Evolutionary conservation across 164 flowering plant genomes (phyloP).

Genomic region (Saururus chinensis): DNA sequence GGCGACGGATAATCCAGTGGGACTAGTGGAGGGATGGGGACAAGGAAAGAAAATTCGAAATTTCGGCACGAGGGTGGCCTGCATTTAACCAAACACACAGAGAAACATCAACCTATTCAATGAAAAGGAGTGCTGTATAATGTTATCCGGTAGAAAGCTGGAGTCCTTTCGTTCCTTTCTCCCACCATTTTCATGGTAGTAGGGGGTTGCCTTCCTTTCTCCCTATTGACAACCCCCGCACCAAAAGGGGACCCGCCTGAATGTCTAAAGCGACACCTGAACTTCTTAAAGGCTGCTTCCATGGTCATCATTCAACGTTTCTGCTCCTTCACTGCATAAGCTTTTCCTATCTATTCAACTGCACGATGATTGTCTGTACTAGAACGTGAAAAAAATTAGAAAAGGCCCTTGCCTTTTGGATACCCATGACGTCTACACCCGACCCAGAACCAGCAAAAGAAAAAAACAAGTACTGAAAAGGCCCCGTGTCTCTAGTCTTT

Average conservation of each 20-base stretch:
- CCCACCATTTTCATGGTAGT: background rate
- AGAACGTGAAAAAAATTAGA: background rate
- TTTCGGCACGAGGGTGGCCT: background rate
- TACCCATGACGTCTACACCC: background rate
- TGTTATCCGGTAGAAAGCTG: background rate
- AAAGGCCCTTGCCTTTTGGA: background rate
- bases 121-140: background rate
- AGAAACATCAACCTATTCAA: background rate
- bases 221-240: background rate
- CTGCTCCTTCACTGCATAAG: background rate
- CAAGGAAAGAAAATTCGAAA: too few relatives aligned
- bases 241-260: background rate
- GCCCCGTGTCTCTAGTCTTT: background rate
- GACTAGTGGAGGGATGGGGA: too few relatives aligned
- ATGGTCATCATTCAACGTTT: background rate
- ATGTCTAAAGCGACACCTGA: background rate
- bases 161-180: background rate
- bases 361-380: background rate
- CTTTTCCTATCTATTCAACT: background rate
- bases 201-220: background rate
- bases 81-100: background rate
- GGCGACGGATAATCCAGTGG: too few relatives aligned
- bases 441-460: background rate
- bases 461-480: background rate
- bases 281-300: background rate